Evolutionary conservation across 441 rosid species (phyloP).

Genomic region (Theobroma grandiflorum): DNA sequence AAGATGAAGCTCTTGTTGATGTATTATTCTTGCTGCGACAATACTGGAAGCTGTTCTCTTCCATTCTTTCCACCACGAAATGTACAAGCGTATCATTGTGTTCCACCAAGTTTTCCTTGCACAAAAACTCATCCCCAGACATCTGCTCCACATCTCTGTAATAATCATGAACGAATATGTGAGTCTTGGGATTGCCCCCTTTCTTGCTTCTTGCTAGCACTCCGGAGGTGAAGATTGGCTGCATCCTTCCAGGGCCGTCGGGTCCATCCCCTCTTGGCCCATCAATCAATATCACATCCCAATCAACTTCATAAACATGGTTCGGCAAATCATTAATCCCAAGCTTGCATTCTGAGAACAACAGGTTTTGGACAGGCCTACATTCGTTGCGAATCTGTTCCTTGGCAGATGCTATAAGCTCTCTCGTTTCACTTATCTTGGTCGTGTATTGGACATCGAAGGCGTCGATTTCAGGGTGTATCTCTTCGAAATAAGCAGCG

Average conservation of each 20-base stretch:
- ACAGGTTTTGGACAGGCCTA: conserved; percentile 85
- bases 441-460: conserved; percentile 94
- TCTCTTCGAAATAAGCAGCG: conserved; percentile 85
- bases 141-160: conserved; percentile 77
- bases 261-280: conserved; percentile 88
- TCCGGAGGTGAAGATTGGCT: conserved; percentile 88
- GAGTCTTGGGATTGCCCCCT: conserved; percentile 81
- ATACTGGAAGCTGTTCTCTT: conserved; percentile 57
- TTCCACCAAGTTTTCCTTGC: conserved; percentile 81
- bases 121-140: conserved; percentile 88
- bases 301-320: conserved; percentile 87
- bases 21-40: conserved; percentile 42
- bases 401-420: conserved; percentile 58
- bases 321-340: conserved; percentile 93
- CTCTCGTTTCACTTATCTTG: conserved; percentile 60
- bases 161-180: conserved; percentile 86
- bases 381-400: conserved; percentile 75
- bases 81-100: conserved; percentile 74
- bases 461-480: conserved; percentile 85
- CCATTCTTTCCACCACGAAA: conserved; percentile 85
- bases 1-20: conserved; percentile 34
- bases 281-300: conserved; percentile 92
- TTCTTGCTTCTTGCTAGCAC: conserved; percentile 87
- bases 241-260: conserved; percentile 81
- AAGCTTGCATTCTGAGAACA: conserved; percentile 88